Evolutionary conservation across 352 stramenopile species (phyloP).

Genomic region (Pythium angustatum): DNA sequence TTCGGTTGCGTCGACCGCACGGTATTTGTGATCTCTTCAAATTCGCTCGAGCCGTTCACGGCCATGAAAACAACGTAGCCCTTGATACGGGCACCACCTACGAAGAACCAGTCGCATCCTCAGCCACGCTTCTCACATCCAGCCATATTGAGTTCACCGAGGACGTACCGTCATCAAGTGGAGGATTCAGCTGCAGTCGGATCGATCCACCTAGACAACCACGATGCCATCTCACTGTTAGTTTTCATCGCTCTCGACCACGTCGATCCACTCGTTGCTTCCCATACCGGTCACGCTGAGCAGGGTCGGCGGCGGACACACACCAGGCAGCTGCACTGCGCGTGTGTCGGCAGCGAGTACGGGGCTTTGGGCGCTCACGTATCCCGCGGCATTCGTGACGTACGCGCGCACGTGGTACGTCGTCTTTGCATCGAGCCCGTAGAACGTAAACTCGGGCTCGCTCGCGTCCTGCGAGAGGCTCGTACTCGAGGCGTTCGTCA

Average conservation of each 20-base stretch:
- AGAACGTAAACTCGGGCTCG: constrained; percentile 30
- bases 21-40: constrained; percentile 41
- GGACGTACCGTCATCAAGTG: constrained; percentile 42
- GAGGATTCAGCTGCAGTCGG: constrained; percentile 37
- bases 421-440: constrained; percentile 39
- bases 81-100: constrained; percentile 51
- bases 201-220: constrained; percentile 44
- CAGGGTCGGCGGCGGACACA: constrained; percentile 45
- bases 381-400: constrained; percentile 29
- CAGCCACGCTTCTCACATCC: too few species aligned
- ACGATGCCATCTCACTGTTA: neutral
- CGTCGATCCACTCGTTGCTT: too few species aligned
- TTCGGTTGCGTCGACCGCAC: constrained; percentile 21
- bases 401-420: constrained; percentile 39
- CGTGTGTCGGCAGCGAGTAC: constrained; percentile 27
- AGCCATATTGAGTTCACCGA: neutral
- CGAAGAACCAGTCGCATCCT: neutral
- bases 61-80: constrained; percentile 64
- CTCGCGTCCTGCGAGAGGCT: constrained; percentile 12
- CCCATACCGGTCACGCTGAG: constrained; percentile 41
- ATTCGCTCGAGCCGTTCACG: constrained; percentile 31
- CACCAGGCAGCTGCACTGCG: constrained; percentile 32
- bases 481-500: constrained; percentile 11
- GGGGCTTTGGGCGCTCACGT: constrained; percentile 25
- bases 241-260: too few species aligned